Evolutionary conservation across 148 eudicot genomes (phyloP).

Genomic region (Camellia lanceoleosa): DNA sequence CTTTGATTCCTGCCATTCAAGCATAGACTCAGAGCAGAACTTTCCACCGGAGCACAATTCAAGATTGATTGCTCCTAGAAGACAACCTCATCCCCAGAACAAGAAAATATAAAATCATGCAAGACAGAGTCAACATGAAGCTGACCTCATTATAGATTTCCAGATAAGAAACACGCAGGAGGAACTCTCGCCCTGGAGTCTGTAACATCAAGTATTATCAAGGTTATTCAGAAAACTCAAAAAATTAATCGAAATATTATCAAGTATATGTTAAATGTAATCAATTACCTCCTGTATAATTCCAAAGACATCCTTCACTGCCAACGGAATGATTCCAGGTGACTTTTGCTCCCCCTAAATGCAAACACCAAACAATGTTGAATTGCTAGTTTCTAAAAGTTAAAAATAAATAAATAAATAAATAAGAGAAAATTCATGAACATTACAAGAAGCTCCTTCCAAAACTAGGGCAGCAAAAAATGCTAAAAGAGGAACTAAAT

Average conservation of each 20-base stretch:
- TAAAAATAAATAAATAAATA: neutral
- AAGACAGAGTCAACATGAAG: neutral
- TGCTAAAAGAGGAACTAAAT: neutral
- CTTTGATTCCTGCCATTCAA: no score
- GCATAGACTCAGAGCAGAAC: no score
- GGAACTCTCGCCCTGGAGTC: constrained; percentile 79
- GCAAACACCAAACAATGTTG: constrained; percentile 5
- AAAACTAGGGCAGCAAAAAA: constrained; percentile 6
- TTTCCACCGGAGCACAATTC: no score
- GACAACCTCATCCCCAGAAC: neutral
- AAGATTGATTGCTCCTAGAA: neutral
- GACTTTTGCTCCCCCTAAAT: constrained; percentile 70
- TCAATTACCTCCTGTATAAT: constrained; percentile 78
- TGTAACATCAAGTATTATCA: constrained; percentile 20
- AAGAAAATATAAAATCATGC: neutral
- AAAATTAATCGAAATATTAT: neutral
- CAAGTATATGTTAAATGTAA: neutral
- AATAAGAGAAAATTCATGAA: neutral
- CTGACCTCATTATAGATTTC: constrained; percentile 88
- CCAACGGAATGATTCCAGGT: constrained; percentile 84
- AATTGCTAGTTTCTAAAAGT: neutral
- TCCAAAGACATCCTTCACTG: constrained; percentile 80
- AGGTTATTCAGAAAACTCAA: constrained; percentile 12
- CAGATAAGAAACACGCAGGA: constrained; percentile 82
- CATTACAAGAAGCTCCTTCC: neutral